phyloP scores from a whole-genome alignment of 495 filamentous ascomycete genomes.

The Stereocaulon alpinum region DNA sequence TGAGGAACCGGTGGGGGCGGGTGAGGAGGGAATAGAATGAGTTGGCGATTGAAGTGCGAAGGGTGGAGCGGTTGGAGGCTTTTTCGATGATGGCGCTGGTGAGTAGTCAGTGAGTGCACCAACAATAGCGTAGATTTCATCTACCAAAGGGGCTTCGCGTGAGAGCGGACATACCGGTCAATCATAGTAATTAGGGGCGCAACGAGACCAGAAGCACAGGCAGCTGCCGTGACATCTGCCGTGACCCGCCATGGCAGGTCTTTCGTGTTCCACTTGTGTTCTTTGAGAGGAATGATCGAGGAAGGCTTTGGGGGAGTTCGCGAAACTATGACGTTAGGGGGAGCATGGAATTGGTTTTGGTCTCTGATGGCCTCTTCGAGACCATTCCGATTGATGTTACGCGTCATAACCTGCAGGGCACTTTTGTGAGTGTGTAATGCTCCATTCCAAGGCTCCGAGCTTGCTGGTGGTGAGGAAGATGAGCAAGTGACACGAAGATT shows the following conservation, averaged over 20 bases:
- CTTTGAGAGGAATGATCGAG: slow-evolving; percentile 14
- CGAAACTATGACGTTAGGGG: slow-evolving; percentile 15
- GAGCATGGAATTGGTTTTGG: slow-evolving; percentile 2
- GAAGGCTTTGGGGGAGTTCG: slow-evolving; percentile 3
- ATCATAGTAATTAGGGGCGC: slow-evolving; percentile 85
- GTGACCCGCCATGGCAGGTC: slow-evolving; percentile 56
- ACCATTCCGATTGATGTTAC: slow-evolving; percentile 11
- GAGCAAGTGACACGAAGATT: neutral
- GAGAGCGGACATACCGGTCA: slow-evolving; percentile 52
- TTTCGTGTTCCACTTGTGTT: slow-evolving; percentile 64
- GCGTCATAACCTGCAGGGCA: slow-evolving; percentile 13
- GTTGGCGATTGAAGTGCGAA: slow-evolving; percentile 52
- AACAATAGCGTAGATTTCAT: neutral
- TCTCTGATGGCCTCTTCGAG: slow-evolving; percentile 5
- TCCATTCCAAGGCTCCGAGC: slow-evolving; percentile 6
- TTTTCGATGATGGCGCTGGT: slow-evolving; percentile 88
- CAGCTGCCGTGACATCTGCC: slow-evolving; percentile 65
- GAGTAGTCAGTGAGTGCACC: slow-evolving; percentile 17
- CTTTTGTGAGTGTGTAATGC: neutral
- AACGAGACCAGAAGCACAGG: slow-evolving; percentile 67
- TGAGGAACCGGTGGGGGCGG: slow-evolving; percentile 59
- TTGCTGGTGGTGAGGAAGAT: neutral
- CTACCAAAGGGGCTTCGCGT: neutral
- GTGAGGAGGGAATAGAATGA: slow-evolving; percentile 54
- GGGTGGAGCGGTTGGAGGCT: slow-evolving; percentile 69